Evolutionary conservation across 2,329 filamentous ascomycete species (phyloP).

Genomic region (Karstenula rhodostoma): DNA sequence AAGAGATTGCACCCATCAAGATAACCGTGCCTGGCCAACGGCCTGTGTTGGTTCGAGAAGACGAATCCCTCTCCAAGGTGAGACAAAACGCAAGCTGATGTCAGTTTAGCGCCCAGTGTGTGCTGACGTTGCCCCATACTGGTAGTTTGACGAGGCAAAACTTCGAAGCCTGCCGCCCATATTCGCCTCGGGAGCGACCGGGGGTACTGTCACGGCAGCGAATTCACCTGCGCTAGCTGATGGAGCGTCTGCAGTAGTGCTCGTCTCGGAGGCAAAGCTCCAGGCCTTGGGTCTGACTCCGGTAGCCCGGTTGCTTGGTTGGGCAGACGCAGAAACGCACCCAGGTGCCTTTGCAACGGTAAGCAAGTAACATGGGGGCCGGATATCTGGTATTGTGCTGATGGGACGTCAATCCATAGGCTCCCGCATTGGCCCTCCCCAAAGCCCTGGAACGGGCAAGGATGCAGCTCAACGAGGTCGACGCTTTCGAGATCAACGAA

Average conservation of each 20-base stretch:
- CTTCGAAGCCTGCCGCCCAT: conserved; percentile 65
- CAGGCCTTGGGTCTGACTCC: conserved; percentile 88
- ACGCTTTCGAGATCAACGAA: conserved; percentile 92
- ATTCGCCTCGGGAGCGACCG: conserved; percentile 72
- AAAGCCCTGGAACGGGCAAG: conserved; percentile 73
- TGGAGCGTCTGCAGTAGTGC: conserved; percentile 86
- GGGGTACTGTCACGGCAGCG: conserved; percentile 87
- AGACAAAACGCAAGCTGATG: conserved; percentile 2
- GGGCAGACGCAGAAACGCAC: conserved; percentile 87
- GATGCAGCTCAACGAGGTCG: conserved; percentile 71
- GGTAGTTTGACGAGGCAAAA: conserved; percentile 54
- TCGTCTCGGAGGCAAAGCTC: conserved; percentile 89
- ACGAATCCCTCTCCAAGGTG: conserved; percentile 71
- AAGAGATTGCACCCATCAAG: conserved; percentile 78
- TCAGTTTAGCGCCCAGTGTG: conserved; percentile 4
- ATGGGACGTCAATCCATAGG: conserved; percentile 40
- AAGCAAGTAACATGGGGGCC: not conserved
- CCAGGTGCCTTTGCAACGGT: conserved; percentile 87
- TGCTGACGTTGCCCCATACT: not conserved
- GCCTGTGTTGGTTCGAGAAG: conserved; percentile 79
- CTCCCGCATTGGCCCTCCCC: conserved; percentile 82
- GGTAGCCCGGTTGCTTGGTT: conserved; percentile 90
- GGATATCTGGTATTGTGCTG: not conserved
- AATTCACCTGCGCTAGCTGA: conserved; percentile 95
- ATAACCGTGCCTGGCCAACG: conserved; percentile 87